Evolutionary conservation across 140 eudicot species (phyloP).

Genomic region (Stevia rebaudiana): DNA sequence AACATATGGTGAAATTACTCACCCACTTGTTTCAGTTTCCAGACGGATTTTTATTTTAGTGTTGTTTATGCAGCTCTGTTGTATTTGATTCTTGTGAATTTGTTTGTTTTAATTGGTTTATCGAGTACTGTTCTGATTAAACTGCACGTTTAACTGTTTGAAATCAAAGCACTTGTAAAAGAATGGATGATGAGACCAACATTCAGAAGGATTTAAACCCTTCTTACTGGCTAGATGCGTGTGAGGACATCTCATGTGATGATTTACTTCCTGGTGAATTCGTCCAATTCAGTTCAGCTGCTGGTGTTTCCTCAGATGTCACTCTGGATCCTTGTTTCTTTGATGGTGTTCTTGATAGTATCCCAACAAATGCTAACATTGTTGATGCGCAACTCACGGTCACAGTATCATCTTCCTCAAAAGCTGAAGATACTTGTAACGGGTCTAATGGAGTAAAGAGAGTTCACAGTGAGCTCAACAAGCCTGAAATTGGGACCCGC

Average conservation of each 20-base stretch:
- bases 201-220: conserved; percentile 33
- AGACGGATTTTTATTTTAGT: too few species aligned
- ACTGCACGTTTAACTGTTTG: conserved; percentile 11
- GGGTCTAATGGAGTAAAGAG: conserved; percentile 17
- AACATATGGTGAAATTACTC: neutral
- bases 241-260: conserved; percentile 77
- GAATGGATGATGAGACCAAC: conserved; percentile 44
- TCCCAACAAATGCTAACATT: conserved; percentile 34
- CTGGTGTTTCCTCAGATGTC: conserved; percentile 12
- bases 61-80: neutral
- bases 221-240: conserved; percentile 89
- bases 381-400: conserved; percentile 7
- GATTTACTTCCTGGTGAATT: conserved; percentile 39
- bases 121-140: neutral
- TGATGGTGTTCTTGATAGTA: conserved; percentile 57
- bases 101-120: conserved; percentile 10
- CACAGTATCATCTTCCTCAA: neutral
- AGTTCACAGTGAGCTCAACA: neutral
- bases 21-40: neutral
- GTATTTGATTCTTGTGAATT: conserved; percentile 7
- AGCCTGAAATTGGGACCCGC: conserved; percentile 1
- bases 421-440: neutral
- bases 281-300: conserved; percentile 19
- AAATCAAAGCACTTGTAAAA: conserved; percentile 5
- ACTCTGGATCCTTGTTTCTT: conserved; percentile 56